Conservation (phyloP, 495 filamentous ascomycete genomes). For the Penicillium dipodomyicola region DNA sequence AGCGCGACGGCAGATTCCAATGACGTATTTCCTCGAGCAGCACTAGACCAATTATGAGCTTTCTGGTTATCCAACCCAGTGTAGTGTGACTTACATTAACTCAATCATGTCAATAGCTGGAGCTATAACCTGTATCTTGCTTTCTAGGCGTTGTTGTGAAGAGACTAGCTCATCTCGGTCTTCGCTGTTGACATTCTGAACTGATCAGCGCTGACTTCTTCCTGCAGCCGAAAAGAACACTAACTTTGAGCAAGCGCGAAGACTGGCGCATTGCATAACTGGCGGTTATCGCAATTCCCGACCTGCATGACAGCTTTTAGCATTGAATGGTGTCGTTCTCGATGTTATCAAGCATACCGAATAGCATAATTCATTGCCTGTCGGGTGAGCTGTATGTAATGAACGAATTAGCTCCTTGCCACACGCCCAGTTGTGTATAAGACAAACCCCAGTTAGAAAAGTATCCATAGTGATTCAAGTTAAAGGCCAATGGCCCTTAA, state of each 20-base stretch:
- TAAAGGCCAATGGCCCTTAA: constrained; percentile 4
- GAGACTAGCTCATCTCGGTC: constrained; percentile 65
- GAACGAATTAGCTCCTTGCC: constrained; percentile 4
- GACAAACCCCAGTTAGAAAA: constrained; percentile 63
- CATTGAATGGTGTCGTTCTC: not conserved
- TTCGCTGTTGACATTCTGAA: constrained; percentile 64
- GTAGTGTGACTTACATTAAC: constrained; percentile 61
- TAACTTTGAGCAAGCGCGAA: constrained; percentile 73
- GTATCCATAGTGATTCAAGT: constrained; percentile 64
- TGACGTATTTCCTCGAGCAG: constrained; percentile 90
- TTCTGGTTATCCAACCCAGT: not conserved
- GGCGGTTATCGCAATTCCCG: constrained; percentile 86
- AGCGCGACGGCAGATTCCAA: constrained; percentile 85
- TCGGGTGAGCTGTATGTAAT: constrained; percentile 56
- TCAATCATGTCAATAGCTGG: constrained; percentile 94
- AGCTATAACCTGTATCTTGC: constrained; percentile 85
- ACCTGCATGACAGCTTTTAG: constrained; percentile 43
- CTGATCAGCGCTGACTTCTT: constrained; percentile 13
- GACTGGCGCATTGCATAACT: constrained; percentile 82
- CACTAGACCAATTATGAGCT: constrained; percentile 44
- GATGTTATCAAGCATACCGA: constrained; percentile 37
- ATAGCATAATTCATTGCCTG: constrained; percentile 94
- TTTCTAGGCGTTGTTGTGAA: constrained; percentile 73
- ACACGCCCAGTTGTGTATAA: not conserved
- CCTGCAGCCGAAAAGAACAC: constrained; percentile 5